Evolutionary conservation across 257 asterid genomes (phyloP).

Genomic region (Avicennia marina): DNA sequence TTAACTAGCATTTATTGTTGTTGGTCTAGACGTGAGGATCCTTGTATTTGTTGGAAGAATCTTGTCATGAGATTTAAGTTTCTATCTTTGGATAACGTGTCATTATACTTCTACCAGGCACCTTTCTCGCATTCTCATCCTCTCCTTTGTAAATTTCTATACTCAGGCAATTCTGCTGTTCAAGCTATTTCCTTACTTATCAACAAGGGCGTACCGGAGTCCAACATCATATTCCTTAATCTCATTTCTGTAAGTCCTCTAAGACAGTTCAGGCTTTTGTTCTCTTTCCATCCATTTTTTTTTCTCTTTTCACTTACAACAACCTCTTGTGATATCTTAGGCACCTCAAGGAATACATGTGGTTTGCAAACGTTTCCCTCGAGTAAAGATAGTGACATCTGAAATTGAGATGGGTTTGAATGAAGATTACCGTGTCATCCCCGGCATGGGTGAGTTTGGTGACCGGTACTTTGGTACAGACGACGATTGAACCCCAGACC

Average conservation of each 20-base stretch:
- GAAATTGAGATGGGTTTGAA: conserved; percentile 92
- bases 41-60: no score
- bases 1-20: not conserved
- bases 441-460: conserved; percentile 99
- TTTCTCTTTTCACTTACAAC: no score
- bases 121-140: no score
- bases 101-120: no score
- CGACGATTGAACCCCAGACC: conserved; percentile 46
- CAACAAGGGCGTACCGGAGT: conserved; percentile 95
- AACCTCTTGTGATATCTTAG: conserved; percentile 28
- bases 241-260: conserved; percentile 76
- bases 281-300: not conserved
- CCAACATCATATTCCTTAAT: conserved; percentile 92
- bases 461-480: conserved; percentile 97
- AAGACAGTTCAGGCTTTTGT: not conserved
- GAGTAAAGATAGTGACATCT: conserved; percentile 94
- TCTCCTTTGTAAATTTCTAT: no score
- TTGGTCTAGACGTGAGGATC: no score
- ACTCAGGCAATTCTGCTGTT: conserved; percentile 89
- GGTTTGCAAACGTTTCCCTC: conserved; percentile 87
- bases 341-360: conserved; percentile 98
- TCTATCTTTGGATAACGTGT: no score
- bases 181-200: conserved; percentile 84
- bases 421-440: conserved; percentile 82
- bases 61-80: no score